Conservation (phyloP, 306 rosid species). For the Trifolium fragiferum region DNA sequence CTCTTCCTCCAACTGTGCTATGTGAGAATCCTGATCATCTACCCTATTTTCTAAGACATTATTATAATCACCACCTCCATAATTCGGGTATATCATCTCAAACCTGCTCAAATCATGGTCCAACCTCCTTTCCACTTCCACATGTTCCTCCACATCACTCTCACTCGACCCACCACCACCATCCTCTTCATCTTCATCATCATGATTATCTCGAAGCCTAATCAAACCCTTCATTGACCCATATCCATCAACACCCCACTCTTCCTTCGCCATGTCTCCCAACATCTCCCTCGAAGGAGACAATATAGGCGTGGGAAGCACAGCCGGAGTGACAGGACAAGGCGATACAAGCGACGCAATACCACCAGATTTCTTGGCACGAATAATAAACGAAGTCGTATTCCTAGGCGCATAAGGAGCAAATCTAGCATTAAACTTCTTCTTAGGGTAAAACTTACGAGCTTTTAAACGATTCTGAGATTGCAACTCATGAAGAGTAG, state of each 20-base stretch:
- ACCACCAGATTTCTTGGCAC: slow-evolving; percentile 90
- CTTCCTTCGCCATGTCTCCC: slow-evolving; percentile 93
- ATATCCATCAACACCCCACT: slow-evolving; percentile 98
- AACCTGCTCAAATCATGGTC: slow-evolving; percentile 94
- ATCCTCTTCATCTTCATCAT: slow-evolving; percentile 58
- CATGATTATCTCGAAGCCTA: slow-evolving; percentile 68
- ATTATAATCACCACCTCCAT: slow-evolving; percentile 76
- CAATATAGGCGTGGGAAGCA: slow-evolving; percentile 85
- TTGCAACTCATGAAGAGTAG: slow-evolving; percentile 80
- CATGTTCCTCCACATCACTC: slow-evolving; percentile 87
- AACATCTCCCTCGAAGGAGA: slow-evolving; percentile 86
- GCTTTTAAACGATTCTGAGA: slow-evolving; percentile 90
- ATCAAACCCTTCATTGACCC: slow-evolving; percentile 97
- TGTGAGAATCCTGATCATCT: slow-evolving; percentile 94
- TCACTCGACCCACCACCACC: slow-evolving; percentile 78
- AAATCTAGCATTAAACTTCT: slow-evolving; percentile 77
- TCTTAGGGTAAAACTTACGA: slow-evolving; percentile 82
- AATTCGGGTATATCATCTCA: slow-evolving; percentile 87
- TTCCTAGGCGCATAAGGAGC: slow-evolving; percentile 98
- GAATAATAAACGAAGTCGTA: slow-evolving; percentile 82
- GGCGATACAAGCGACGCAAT: slow-evolving; percentile 91
- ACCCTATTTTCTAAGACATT: slow-evolving; percentile 82
- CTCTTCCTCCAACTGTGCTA: slow-evolving; percentile 93
- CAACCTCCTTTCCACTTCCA: slow-evolving; percentile 90
- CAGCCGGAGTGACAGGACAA: slow-evolving; percentile 85